Evolutionary conservation across 2,329 filamentous ascomycete species (phyloP).

Genomic region (Hymenoscyphus occultus): DNA sequence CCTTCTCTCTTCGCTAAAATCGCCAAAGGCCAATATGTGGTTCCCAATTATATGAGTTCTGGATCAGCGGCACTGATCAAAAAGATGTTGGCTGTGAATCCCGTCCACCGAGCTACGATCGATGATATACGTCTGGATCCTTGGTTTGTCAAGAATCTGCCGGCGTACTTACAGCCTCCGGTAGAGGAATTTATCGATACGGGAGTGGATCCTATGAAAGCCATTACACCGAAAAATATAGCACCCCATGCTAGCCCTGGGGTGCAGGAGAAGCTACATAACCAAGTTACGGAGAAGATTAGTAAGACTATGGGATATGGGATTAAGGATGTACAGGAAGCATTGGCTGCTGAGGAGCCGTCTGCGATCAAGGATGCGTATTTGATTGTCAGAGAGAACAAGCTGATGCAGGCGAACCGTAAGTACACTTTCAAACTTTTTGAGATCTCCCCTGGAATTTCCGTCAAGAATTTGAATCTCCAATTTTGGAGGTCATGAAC

Average conservation of each 20-base stretch:
- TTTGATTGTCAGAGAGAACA: constrained; percentile 95
- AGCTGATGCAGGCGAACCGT: constrained; percentile 94
- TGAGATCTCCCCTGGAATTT: neutral
- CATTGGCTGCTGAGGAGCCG: constrained; percentile 84
- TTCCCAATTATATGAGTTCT: constrained; percentile 84
- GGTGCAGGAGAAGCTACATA: constrained; percentile 85
- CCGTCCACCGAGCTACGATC: constrained; percentile 89
- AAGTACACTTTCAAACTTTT: constrained; percentile 43
- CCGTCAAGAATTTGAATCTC: neutral
- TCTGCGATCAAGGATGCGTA: constrained; percentile 99
- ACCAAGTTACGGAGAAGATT: constrained; percentile 90
- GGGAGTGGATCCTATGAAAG: constrained; percentile 88
- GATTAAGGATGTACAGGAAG: constrained; percentile 91
- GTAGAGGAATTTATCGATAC: constrained; percentile 92
- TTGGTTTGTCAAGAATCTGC: constrained; percentile 88
- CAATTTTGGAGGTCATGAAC: neutral
- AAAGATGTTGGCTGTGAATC: constrained; percentile 93
- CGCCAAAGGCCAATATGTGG: constrained; percentile 86
- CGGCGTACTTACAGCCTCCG: constrained; percentile 80
- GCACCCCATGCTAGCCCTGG: constrained; percentile 74
- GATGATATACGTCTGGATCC: constrained; percentile 89
- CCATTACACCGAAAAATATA: constrained; percentile 79
- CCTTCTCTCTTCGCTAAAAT: constrained; percentile 98
- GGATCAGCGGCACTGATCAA: constrained; percentile 81
- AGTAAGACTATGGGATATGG: constrained; percentile 98